phyloP scores from a whole-genome alignment of 345 rosid genomes.

The Orychophragmus violaceus region DNA sequence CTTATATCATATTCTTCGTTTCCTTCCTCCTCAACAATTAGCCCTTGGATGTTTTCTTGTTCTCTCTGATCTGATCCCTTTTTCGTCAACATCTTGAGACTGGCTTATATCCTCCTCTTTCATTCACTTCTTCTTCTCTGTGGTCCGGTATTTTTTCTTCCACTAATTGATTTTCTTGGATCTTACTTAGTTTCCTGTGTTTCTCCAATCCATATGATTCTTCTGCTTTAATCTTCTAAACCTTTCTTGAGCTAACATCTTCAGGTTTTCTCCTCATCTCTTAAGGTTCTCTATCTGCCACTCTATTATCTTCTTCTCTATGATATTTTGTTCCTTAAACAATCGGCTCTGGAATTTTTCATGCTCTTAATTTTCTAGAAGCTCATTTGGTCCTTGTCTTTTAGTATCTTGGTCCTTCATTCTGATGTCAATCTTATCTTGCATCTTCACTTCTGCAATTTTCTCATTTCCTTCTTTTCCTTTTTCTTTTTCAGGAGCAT shows the following conservation, averaged over 20 bases:
- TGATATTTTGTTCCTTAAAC: background rate
- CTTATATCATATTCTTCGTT: background rate
- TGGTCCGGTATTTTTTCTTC: background rate
- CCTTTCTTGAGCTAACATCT: background rate
- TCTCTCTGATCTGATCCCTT: background rate
- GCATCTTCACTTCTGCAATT: background rate
- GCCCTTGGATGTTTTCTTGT: background rate
- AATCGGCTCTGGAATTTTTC: background rate
- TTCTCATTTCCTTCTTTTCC: background rate
- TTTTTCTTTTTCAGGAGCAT: background rate
- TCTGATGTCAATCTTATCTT: background rate
- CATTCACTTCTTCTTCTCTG: background rate
- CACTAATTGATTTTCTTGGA: background rate
- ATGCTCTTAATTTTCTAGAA: background rate
- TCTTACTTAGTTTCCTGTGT: background rate
- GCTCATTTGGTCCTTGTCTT: conserved; percentile 2
- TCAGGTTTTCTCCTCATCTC: background rate
- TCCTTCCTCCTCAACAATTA: background rate
- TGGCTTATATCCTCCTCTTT: background rate
- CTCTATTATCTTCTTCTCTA: background rate
- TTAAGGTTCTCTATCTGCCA: background rate
- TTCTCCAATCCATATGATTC: background rate
- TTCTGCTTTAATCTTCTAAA: background rate
- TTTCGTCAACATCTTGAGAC: conserved; percentile 5
- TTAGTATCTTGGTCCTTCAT: background rate